Percentiles rank a stretch among this genome's conserved stretches.
phyloP scores from a whole-genome alignment of 768 basidiomycete species.

The Sarcomyxa edulis region DNA sequence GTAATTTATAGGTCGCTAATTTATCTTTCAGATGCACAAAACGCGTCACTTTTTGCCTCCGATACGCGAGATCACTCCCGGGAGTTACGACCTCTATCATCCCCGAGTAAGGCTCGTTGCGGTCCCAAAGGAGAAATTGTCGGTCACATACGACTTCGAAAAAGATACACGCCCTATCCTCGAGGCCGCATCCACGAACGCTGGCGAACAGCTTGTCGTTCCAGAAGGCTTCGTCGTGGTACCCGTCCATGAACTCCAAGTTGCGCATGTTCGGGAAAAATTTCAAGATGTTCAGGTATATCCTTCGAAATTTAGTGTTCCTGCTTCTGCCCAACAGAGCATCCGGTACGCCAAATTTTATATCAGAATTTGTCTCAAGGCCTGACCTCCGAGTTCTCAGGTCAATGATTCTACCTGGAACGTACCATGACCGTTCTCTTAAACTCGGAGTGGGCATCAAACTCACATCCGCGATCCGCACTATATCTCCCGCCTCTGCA shows the following conservation, averaged over 20 bases:
- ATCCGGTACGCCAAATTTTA: slow-evolving; percentile 31
- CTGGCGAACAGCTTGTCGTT: slow-evolving; percentile 27
- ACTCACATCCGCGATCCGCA: slow-evolving; percentile 52
- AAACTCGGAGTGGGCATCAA: slow-evolving; percentile 54
- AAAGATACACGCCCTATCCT: slow-evolving; percentile 33
- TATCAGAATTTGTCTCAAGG: background rate
- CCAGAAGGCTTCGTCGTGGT: slow-evolving; percentile 33
- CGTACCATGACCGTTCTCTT: slow-evolving; percentile 39
- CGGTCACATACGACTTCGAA: slow-evolving; percentile 50
- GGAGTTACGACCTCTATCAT: slow-evolving; percentile 43
- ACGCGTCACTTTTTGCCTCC: slow-evolving; percentile 48
- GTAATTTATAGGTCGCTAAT: background rate
- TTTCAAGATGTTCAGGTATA: slow-evolving; percentile 41
- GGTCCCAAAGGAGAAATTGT: slow-evolving; percentile 34
- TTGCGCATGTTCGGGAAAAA: slow-evolving; percentile 42
- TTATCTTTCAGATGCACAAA: slow-evolving; percentile 47
- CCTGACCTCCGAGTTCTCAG: slow-evolving; percentile 18
- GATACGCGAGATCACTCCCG: slow-evolving; percentile 37
- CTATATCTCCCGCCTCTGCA: slow-evolving; percentile 55
- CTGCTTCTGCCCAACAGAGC: slow-evolving; percentile 48
- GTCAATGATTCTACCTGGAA: slow-evolving; percentile 47
- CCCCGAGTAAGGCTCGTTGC: slow-evolving; percentile 44
- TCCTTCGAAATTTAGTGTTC: slow-evolving; percentile 34
- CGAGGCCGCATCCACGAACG: slow-evolving; percentile 29
- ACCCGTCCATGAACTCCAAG: slow-evolving; percentile 53